A percentile compares a stretch with the other conserved stretches of the same genome.
phyloP scores from a whole-genome alignment of 345 rosid species.

The Citrus trifoliata region DNA sequence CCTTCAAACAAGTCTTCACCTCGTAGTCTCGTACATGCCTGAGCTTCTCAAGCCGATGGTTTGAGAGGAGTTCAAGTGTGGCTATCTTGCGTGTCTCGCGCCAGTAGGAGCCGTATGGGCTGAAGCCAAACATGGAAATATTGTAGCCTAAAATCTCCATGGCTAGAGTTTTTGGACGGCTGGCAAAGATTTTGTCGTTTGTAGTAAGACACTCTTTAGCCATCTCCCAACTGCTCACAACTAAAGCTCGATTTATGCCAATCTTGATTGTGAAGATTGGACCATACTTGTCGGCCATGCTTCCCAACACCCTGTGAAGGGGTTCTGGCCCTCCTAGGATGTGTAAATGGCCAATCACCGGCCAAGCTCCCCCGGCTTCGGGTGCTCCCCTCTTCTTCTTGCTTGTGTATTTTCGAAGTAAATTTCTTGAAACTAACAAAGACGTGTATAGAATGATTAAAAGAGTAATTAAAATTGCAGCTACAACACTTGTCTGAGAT shows the following conservation, averaged over 20 bases:
- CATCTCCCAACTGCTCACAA: slow-evolving; percentile 26
- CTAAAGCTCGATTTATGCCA: slow-evolving; percentile 21
- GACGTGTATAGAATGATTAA: not conserved
- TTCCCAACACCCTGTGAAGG: slow-evolving; percentile 20
- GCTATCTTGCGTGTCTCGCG: slow-evolving; percentile 3
- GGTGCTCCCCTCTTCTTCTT: no score
- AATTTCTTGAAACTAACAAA: not conserved
- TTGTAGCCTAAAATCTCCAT: slow-evolving; percentile 19
- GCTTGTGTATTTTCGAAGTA: no score
- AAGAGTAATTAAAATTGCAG: not conserved
- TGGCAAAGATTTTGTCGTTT: slow-evolving; percentile 25
- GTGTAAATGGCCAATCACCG: slow-evolving; percentile 39
- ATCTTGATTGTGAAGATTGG: slow-evolving; percentile 33
- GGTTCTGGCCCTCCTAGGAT: slow-evolving; percentile 27
- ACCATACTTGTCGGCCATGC: slow-evolving; percentile 34
- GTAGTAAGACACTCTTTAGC: slow-evolving; percentile 33
- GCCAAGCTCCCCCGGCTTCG: slow-evolving; percentile 7
- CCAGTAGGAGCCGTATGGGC: slow-evolving; percentile 35
- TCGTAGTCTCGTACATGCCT: not conserved
- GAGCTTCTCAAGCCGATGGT: not conserved
- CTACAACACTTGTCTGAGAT: not conserved
- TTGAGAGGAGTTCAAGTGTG: not conserved
- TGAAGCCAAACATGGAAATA: slow-evolving; percentile 9
- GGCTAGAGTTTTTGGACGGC: slow-evolving; percentile 18
- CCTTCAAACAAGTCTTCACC: not conserved